Evolutionary conservation across 2,329 filamentous ascomycete genomes (phyloP).

Genomic region (Beauveria medogensis): DNA sequence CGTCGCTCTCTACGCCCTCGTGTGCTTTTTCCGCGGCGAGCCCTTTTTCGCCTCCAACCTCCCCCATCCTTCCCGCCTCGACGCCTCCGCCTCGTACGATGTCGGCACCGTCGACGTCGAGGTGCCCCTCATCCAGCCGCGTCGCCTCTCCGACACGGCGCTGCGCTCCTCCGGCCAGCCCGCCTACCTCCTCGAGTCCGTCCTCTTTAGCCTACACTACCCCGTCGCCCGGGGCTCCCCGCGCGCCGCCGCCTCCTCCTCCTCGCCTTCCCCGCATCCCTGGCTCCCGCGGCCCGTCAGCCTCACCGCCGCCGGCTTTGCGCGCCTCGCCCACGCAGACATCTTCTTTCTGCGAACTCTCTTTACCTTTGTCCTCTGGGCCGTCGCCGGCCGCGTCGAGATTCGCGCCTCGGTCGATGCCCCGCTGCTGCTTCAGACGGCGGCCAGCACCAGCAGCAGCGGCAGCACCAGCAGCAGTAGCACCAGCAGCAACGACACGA

Average conservation of each 20-base stretch:
- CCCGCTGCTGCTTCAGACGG: constrained; percentile 25
- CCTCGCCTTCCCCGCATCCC: constrained; percentile 22
- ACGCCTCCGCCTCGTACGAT: constrained; percentile 23
- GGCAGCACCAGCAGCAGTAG: not conserved
- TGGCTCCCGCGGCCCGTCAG: constrained; percentile 38
- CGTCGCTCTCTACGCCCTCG: constrained; percentile 7
- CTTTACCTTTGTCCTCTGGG: constrained; percentile 34
- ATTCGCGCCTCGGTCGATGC: constrained; percentile 42
- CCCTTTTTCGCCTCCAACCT: constrained; percentile 37
- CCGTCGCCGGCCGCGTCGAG: constrained; percentile 33
- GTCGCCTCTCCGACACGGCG: constrained; percentile 23
- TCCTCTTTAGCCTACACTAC: constrained; percentile 43
- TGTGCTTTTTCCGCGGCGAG: constrained; percentile 23
- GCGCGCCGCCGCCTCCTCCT: constrained; percentile 12
- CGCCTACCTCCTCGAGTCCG: constrained; percentile 38
- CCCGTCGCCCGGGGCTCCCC: constrained; percentile 26
- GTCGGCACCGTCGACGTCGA: constrained; percentile 43
- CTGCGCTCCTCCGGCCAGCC: constrained; percentile 27
- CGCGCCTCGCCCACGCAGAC: constrained; percentile 35
- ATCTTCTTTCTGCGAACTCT: constrained; percentile 34
- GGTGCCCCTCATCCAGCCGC: constrained; percentile 28
- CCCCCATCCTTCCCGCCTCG: constrained; percentile 31
- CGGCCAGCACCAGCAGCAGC: not conserved
- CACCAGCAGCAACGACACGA: not conserved
- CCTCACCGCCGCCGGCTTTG: constrained; percentile 38